phyloP scores from a whole-genome alignment of 148 eudicot species.

The Rhododendron simsii region DNA sequence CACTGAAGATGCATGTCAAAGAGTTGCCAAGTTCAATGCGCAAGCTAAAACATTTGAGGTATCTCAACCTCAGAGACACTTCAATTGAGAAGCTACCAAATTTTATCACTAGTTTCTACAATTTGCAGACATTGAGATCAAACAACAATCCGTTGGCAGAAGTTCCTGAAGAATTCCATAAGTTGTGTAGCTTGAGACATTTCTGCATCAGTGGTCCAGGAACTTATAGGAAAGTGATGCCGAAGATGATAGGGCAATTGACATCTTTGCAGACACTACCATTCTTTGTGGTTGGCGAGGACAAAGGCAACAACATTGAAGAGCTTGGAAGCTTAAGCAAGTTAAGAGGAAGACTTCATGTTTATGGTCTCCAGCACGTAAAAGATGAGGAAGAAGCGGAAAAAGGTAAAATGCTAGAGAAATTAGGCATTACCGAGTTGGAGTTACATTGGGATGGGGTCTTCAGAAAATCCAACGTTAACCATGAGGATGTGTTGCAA shows the following conservation, averaged over 20 bases:
- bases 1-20: too few species aligned
- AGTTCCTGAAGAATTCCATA: not conserved
- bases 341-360: not conserved
- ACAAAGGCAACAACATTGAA: not conserved
- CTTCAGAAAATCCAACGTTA: too few species aligned
- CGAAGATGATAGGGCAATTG: not conserved
- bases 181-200: not conserved
- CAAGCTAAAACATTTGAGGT: not conserved
- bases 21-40: not conserved
- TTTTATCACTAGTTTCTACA: not conserved
- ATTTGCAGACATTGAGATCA: slow-evolving; percentile 16
- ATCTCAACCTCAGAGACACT: not conserved
- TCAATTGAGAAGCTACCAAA: not conserved
- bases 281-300: not conserved
- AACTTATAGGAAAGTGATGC: too few species aligned
- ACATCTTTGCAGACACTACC: not conserved
- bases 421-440: too few species aligned
- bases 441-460: too few species aligned
- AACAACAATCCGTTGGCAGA: too few species aligned
- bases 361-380: not conserved
- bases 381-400: not conserved
- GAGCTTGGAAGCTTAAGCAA: not conserved
- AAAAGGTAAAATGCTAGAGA: too few species aligned
- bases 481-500: not conserved
- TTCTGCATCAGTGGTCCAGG: too few species aligned